Percentiles rank a stretch among this genome's conserved stretches.
Conservation (phyloP, 306 rosid species). For the Lathyrus aphaca region DNA sequence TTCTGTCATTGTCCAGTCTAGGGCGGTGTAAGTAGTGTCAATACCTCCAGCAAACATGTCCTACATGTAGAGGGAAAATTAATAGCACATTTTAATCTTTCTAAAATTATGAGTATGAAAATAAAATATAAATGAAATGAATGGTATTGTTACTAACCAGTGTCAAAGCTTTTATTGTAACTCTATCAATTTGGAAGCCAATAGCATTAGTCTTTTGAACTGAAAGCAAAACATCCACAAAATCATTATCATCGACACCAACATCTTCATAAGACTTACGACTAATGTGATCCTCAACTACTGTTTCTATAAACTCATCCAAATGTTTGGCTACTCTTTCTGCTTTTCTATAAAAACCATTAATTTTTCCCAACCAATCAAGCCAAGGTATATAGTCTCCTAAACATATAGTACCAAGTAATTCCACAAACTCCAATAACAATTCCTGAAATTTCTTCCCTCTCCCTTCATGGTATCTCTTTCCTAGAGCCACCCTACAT, state of each 20-base stretch:
- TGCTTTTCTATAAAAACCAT: conserved; percentile 27
- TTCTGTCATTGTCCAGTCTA: conserved; percentile 37
- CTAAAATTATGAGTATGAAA: too few species aligned
- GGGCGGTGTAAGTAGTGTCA: conserved; percentile 18
- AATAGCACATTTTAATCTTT: too few species aligned
- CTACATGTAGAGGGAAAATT: not conserved
- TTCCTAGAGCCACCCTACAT: not conserved
- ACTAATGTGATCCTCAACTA: not conserved
- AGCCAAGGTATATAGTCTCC: conserved; percentile 39
- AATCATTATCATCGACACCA: not conserved
- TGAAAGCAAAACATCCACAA: conserved; percentile 36
- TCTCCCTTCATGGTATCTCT: conserved; percentile 6
- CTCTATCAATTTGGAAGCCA: conserved; percentile 29
- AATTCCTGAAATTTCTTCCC: conserved; percentile 29
- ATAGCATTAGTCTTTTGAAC: not conserved
- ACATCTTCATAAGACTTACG: not conserved
- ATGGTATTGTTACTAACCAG: conserved; percentile 17
- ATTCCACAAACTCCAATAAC: conserved; percentile 15
- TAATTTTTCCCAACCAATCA: conserved; percentile 32
- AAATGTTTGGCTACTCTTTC: not conserved
- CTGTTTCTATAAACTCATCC: conserved; percentile 27
- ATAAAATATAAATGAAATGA: too few species aligned
- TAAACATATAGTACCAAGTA: conserved; percentile 1
- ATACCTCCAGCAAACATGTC: conserved; percentile 32
- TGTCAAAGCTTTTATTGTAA: conserved; percentile 33